Base-by-base conservation (phyloP, 2,329 filamentous ascomycete species). In the Xylaria sp. region DNA sequence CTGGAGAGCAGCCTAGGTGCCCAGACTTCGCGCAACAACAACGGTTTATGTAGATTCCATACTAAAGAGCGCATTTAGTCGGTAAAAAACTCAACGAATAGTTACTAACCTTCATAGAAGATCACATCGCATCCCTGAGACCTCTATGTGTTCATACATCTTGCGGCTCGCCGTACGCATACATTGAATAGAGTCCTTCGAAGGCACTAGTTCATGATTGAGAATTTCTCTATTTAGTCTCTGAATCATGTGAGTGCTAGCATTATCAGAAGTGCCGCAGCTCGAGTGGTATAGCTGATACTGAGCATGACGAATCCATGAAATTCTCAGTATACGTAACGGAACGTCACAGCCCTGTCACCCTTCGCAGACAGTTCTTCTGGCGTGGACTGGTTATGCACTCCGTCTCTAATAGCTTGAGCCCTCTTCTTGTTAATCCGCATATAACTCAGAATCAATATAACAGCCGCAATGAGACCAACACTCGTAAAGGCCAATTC, bases 341-440 rank as follows among this genome's bases (percentile, higher is more conserved):
- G 83, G 78, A 89, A 92, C 0, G 87, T 87, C 1, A 89, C 77
- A 1, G 89, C 88, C 67, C 83, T 84, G 73, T 92, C 90, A 0
- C 90, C 90, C 75, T 85, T 76, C 10, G 81, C 82, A 7, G 87
- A 87, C 52, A 91, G 76, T 73, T 90, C 84, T 73, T 87, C 82
- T 0, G 74, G 70, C 0, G 80, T 80, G 43, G 75, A 79, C 1
- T 65, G 71, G 5, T 80, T 78, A 3, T 83, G 84, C 32, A 83
- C 84, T 12, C 81, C 81, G 4, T 78, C 81, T 0, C 75, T 76
- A 64, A 87, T 78, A 57, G 79, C 79, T n/a, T 75, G 76, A 10
- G 84, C 84, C 6, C 90, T 81, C 73, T 84, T 86, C 70, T 81
- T 84, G 76, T 93, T 93, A 73, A 89, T 85, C 0, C 78, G 72